A percentile compares a stretch with the other conserved stretches of the same genome.
Conservation (phyloP, 2,329 filamentous ascomycete species). For the Colletotrichum camelliae region DNA sequence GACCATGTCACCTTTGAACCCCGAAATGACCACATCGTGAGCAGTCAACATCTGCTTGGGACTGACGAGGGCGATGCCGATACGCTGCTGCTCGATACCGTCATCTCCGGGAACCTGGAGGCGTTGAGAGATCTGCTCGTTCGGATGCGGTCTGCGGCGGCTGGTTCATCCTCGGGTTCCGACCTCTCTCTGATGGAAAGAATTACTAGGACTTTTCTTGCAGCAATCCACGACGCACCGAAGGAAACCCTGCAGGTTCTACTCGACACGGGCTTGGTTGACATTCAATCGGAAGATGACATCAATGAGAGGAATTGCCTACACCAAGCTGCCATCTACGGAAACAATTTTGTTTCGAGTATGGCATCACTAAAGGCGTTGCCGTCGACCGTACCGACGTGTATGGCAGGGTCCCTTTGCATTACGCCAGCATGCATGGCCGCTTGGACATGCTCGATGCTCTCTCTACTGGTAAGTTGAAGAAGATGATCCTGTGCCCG, state of each 20-base stretch:
- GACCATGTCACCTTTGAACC: constrained; percentile 86
- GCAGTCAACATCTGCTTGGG: constrained; percentile 68
- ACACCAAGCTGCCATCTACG: constrained; percentile 96
- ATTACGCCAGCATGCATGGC: constrained; percentile 97
- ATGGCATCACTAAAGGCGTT: constrained; percentile 77
- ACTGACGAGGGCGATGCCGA: constrained; percentile 92
- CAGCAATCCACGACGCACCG: constrained; percentile 85
- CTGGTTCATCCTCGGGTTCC: constrained; percentile 55
- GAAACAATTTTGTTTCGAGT: constrained; percentile 78
- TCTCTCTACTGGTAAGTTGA: constrained; percentile 65
- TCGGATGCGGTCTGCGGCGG: constrained; percentile 64
- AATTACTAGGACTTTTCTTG: constrained; percentile 88
- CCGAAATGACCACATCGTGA: constrained; percentile 66
- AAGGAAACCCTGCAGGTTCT: constrained; percentile 77
- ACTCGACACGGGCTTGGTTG: constrained; percentile 80
- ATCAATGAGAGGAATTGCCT: constrained; percentile 98
- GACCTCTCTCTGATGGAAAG: constrained; percentile 70
- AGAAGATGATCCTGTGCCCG: not conserved
- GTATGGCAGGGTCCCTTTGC: constrained; percentile 90
- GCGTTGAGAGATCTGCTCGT: constrained; percentile 81
- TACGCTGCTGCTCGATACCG: constrained; percentile 84
- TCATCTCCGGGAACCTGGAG: constrained; percentile 80
- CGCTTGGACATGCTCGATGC: constrained; percentile 81
- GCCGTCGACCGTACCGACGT: constrained; percentile 85
- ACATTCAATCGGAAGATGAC: constrained; percentile 93